Evolutionary conservation across 169 alveolate genomes (phyloP), one percentile per base, ranked within the genome.

Genomic region (Eimeria praecox): DNA sequence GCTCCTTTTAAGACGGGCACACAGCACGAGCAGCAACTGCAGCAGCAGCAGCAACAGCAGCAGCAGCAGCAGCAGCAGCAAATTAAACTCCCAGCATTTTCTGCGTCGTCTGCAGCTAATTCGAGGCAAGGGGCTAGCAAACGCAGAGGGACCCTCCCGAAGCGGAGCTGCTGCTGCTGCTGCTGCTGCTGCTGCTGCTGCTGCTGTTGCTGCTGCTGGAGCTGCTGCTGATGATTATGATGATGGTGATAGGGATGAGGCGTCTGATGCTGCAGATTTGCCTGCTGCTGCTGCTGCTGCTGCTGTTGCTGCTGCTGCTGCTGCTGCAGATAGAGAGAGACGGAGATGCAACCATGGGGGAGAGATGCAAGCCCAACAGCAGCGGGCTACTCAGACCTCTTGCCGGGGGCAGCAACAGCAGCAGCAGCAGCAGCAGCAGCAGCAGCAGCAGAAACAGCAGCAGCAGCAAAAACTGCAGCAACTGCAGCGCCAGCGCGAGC

Each of bases 31-130:
- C 69, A 59, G 69, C 69, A 59, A 4, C 69, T 59, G 52, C 22
- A 71, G 82, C 40, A 71, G 83, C 83, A 38, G 46, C 44, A 71
- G 83, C 27, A 71, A 22, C 83, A 71, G 44, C 83, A 14, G 44
- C 52, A n/a, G 46, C 52, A 71, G 30, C 69, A 14, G n/a, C 27
- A 59, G 69, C 69, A 59, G 69, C 69, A 59, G 27, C 69, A 59
- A 59, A 22, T 0, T 20, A 22, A 59, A 59, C 22, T 22, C 1
- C 8, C 69, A 22, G n/a, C 6, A 5, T 4, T 59, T 59, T 22
- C 27, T 59, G 69, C 0, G 24, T 52, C 62, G 62, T 12, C 2
- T 20, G 62, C 62, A 12, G 9, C 9, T 52, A 12, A 20, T 12
- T 20, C 9, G 62, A 2, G 24, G 18, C 62, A 52, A 52, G 62